These are phyloP conservation scores for Hygrophorus pudorinus DNA, from an alignment of 768 basidiomycete genomes.

Conservation along the genomic window DNA sequence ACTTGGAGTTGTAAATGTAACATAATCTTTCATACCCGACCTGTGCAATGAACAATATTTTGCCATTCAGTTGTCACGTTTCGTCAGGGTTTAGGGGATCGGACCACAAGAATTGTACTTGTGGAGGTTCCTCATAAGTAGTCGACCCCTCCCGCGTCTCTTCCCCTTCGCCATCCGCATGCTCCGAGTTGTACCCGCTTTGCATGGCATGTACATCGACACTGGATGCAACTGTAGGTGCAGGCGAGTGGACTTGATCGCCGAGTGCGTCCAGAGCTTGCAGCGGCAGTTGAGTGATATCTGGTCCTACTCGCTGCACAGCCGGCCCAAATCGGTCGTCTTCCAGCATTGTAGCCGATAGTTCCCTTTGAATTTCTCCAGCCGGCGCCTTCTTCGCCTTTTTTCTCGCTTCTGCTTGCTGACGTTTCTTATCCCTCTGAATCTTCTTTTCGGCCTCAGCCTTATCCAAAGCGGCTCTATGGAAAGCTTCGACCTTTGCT, in stretches of 20 bases:
- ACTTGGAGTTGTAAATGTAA: background rate
- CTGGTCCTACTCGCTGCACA: conserved; percentile 9
- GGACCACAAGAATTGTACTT: background rate
- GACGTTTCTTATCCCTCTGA: conserved; percentile 37
- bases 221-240: conserved; percentile 40
- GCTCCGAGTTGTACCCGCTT: conserved; percentile 51
- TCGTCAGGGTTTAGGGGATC: background rate
- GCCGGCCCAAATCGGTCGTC: conserved; percentile 14
- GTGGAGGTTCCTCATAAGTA: background rate
- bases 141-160: conserved; percentile 1
- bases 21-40: background rate
- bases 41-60: no score
- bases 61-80: no score
- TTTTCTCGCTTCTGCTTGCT: conserved; percentile 44
- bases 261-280: background rate
- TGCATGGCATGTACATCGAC: conserved; percentile 35
- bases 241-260: conserved; percentile 33
- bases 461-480: conserved; percentile 27
- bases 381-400: conserved; percentile 33
- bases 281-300: background rate
- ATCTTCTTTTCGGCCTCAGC: conserved; percentile 40
- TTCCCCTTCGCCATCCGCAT: conserved; percentile 21
- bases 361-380: conserved; percentile 13
- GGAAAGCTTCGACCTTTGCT: conserved; percentile 35
- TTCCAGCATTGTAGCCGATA: conserved; percentile 10